Percentiles rank a stretch among this genome's conserved stretches.
These are phyloP conservation scores for Endocalyx cinctus DNA, from an alignment of 2,329 filamentous ascomycete genomes.

Conservation along the genomic window DNA sequence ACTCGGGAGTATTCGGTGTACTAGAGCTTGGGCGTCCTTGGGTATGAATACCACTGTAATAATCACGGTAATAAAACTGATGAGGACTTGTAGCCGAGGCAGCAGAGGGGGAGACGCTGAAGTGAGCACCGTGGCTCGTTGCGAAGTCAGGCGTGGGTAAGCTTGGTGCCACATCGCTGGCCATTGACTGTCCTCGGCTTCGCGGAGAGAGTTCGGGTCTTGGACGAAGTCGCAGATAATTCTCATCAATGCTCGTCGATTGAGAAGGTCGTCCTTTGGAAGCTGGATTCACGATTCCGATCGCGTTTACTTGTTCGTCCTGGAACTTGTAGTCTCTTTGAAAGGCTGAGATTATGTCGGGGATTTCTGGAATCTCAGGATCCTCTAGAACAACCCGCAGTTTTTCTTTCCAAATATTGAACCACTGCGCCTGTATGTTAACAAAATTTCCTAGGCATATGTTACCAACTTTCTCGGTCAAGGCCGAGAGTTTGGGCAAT, in stretches of 20 bases:
- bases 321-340: conserved; percentile 72
- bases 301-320: conserved; percentile 64
- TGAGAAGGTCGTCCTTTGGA: conserved; percentile 55
- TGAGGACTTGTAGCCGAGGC: conserved; percentile 44
- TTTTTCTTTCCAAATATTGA: conserved; percentile 76
- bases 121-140: conserved; percentile 61
- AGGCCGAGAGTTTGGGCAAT: conserved; percentile 73
- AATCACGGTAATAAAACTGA: conserved; percentile 54
- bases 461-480: conserved; percentile 81
- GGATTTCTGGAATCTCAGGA: conserved; percentile 59
- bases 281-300: conserved; percentile 75
- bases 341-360: conserved; percentile 74
- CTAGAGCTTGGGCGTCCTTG: conserved; percentile 54
- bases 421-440: conserved; percentile 80
- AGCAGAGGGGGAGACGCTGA: conserved; percentile 54
- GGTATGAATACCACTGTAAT: conserved; percentile 39
- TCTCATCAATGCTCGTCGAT: conserved; percentile 53
- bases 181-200: conserved; percentile 55
- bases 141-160: conserved; percentile 63
- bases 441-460: conserved; percentile 80
- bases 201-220: conserved; percentile 48
- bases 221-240: conserved; percentile 42
- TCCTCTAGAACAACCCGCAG: conserved; percentile 70
- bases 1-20: conserved; percentile 52
- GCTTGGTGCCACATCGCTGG: conserved; percentile 58